phyloP scores from a whole-genome alignment of 2,329 filamentous ascomycete genomes.

The Emmonsiellopsis sp. region DNA sequence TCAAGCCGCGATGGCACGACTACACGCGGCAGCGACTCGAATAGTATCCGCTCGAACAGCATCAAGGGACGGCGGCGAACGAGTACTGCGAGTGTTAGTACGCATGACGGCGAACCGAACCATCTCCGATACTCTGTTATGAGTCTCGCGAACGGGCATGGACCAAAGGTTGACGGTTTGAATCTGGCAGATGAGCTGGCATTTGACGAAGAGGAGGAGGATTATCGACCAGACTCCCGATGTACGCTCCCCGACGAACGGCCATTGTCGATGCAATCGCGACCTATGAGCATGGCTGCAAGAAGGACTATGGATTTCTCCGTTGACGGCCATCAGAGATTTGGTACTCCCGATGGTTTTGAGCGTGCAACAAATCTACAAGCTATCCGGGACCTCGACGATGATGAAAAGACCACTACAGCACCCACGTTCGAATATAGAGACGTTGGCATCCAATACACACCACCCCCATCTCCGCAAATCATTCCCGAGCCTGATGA shows the following conservation, averaged over 20 bases:
- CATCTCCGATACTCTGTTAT: conserved; percentile 65
- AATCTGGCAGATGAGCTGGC: conserved; percentile 87
- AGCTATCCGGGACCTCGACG: conserved; percentile 30
- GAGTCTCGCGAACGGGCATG: conserved; percentile 46
- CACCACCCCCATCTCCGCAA: conserved; percentile 66
- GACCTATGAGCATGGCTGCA: conserved; percentile 31
- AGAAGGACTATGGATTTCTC: conserved; percentile 38
- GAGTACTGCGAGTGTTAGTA: conserved; percentile 45
- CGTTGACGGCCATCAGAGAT: conserved; percentile 23
- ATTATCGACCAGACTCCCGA: conserved; percentile 52
- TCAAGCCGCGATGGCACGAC: conserved; percentile 49
- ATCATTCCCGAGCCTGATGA: conserved; percentile 14
- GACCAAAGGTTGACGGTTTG: conserved; percentile 54
- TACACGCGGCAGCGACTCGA: conserved; percentile 54
- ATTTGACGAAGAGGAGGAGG: conserved; percentile 68
- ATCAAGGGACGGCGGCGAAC: conserved; percentile 51
- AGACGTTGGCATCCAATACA: conserved; percentile 73
- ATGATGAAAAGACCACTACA: conserved; percentile 33
- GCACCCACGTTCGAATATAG: conserved; percentile 49
- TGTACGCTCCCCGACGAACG: conserved; percentile 37
- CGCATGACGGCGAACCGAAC: conserved; percentile 40
- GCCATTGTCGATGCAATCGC: conserved; percentile 31
- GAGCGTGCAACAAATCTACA: conserved; percentile 6
- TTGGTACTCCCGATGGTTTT: conserved; percentile 15
- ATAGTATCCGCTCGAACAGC: conserved; percentile 66